Base-by-base conservation (phyloP, 1,284 basidiomycete species). In the Ceratobasidium sp. region DNA sequence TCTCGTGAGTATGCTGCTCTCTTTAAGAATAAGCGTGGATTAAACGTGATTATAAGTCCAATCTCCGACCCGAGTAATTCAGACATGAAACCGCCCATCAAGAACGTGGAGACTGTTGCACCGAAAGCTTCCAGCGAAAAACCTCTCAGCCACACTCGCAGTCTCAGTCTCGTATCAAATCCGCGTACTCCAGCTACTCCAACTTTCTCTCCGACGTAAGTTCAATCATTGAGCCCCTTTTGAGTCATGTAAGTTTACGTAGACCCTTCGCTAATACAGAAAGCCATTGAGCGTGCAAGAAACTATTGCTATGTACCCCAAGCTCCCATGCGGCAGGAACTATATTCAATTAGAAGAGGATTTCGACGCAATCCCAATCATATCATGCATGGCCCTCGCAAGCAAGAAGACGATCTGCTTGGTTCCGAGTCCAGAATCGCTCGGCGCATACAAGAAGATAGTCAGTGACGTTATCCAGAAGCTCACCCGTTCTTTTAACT, bases 311-410 rank as follows among this genome's bases (percentile, higher is more conserved):
- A n/a, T 5, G 13, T 50, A 73, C 42, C 57, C 57, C 4, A 59
- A 46, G 44, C 42, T 73, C 13, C 70, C 70, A 3, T 46, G 26
- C 42, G 70, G 70, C 23, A 56, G 57, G 3, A 59, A 62, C 17
- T 73, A 61, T 20, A 73, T 73, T 26, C 44, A 73, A 3, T 44
- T 73, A 1, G 57, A 62, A n/a, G 54, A 73, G 23, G 56, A 57
- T 2, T 61, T 62, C n/a, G 70, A 61, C 17, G 70, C 44, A 1
- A n/a, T 73, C 5, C 54, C 70, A n/a, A 23, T 73, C 20, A 62
- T 61, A 5, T 40, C 70, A 3, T 73, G 42, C 44, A 73, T 73
- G 56, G 70, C 70, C 7, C 70, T 73, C 4, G 54, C 42, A 40
- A 28, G 15, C 9, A 42, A 38, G 20, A 73, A 62, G 42, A 73